phyloP scores from a whole-genome alignment of 2,329 filamentous ascomycete genomes.

The Cladosporium halotolerans region DNA sequence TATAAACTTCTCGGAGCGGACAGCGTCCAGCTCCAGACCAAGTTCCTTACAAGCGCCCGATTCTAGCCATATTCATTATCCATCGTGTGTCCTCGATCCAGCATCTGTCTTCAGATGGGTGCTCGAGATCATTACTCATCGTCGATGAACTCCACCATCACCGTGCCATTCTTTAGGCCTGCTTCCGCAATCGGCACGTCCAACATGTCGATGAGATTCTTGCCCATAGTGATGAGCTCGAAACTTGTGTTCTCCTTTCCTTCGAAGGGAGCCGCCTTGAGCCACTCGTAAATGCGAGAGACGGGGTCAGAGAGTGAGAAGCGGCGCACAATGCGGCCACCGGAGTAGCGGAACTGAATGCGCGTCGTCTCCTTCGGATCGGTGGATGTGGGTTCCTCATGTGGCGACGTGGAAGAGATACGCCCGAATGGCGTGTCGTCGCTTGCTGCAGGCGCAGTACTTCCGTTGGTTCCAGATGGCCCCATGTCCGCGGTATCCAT shows the following conservation, averaged over 20 bases:
- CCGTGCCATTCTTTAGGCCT: constrained; percentile 83
- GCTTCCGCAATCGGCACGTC: constrained; percentile 69
- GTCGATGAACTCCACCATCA: constrained; percentile 78
- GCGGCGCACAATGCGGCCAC: constrained; percentile 77
- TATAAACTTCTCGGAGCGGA: background rate
- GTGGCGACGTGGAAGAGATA: constrained; percentile 67
- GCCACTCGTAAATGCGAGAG: constrained; percentile 85
- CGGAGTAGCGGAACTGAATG: constrained; percentile 86
- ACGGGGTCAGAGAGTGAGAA: constrained; percentile 74
- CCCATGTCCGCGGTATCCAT: constrained; percentile 27
- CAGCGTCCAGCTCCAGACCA: background rate
- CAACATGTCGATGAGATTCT: constrained; percentile 72
- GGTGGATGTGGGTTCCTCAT: constrained; percentile 64
- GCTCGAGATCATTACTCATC: constrained; percentile 15
- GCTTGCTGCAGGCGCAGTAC: constrained; percentile 12
- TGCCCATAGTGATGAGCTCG: constrained; percentile 82
- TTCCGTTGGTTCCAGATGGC: constrained; percentile 11
- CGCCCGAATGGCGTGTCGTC: constrained; percentile 50
- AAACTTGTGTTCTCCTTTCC: constrained; percentile 74
- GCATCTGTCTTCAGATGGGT: background rate
- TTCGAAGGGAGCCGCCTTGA: constrained; percentile 80
- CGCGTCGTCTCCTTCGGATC: constrained; percentile 67
- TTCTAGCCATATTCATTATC: constrained; percentile 9
- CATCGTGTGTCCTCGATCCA: background rate
- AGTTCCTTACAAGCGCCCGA: background rate